phyloP scores from a whole-genome alignment of 139 green algal genomes.

The Astrephomene gubernaculifera region DNA sequence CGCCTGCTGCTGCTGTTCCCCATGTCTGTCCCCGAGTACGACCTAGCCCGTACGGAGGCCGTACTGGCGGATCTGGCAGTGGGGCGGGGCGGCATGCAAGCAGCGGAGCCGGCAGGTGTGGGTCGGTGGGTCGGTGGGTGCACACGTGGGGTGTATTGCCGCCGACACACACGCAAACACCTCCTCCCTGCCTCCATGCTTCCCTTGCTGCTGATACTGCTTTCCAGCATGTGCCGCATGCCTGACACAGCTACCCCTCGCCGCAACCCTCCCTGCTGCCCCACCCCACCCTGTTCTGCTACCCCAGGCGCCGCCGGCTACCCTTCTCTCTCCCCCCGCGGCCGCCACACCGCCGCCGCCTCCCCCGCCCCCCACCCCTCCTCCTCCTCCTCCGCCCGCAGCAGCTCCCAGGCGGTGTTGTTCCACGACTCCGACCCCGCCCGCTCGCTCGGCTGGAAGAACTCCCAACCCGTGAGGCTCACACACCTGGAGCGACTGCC shows the following conservation, averaged over 20 bases:
- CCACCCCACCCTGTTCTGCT: not conserved
- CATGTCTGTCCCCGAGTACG: not conserved
- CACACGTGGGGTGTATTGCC: not conserved
- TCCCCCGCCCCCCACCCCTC: not conserved
- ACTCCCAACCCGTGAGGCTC: conserved; percentile 12
- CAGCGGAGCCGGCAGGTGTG: not conserved
- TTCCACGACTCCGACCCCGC: conserved; percentile 25
- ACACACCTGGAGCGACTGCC: conserved; percentile 16
- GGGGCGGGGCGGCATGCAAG: not conserved
- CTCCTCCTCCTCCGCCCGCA: not conserved
- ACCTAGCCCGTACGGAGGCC: not conserved
- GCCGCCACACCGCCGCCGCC: no score
- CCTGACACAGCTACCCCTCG: not conserved
- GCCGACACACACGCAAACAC: not conserved
- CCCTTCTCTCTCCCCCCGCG: no score
- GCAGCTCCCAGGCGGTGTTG: not conserved
- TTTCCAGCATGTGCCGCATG: not conserved
- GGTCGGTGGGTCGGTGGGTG: not conserved
- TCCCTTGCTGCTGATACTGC: no score
- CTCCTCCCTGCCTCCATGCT: not conserved
- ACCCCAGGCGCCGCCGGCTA: not conserved
- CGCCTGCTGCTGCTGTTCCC: conserved; percentile 8
- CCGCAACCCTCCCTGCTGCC: no score
- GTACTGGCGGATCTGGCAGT: conserved; percentile 9
- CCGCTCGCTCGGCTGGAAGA: conserved; percentile 9